phyloP scores from a whole-genome alignment of 225 moss, liverwort and hornwort genomes.

The Climacium dendroides region DNA sequence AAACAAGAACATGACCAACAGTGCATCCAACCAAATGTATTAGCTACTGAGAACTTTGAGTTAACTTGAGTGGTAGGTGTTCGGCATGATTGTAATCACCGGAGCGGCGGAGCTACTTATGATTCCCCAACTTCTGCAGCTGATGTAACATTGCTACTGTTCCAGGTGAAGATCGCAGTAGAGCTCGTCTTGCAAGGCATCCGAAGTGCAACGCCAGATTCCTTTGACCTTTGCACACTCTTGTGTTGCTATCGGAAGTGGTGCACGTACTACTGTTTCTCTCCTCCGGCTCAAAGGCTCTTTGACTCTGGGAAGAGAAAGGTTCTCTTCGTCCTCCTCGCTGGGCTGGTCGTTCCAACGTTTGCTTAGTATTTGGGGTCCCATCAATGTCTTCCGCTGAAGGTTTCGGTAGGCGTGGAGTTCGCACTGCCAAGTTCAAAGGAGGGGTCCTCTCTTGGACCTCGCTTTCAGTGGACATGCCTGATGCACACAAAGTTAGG shows the following conservation, averaged over 20 bases:
- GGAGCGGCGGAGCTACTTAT: not conserved
- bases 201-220: not conserved
- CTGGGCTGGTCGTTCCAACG: not conserved
- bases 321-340: too few relatives aligned
- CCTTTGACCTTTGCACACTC: not conserved
- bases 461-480: not conserved
- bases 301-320: not conserved
- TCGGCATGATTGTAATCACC: not conserved
- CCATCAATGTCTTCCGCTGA: not conserved
- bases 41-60: not conserved
- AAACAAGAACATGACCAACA: not conserved
- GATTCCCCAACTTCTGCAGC: not conserved
- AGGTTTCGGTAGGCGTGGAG: not conserved
- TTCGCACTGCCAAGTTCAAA: too few relatives aligned
- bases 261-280: too few relatives aligned
- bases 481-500: too few relatives aligned
- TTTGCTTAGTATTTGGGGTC: not conserved
- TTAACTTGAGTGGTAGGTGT: not conserved
- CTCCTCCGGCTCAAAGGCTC: too few relatives aligned
- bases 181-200: not conserved
- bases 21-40: not conserved
- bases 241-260: too few relatives aligned
- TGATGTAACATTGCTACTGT: not conserved
- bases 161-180: not conserved
- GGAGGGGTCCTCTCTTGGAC: not conserved